These are phyloP conservation scores for Cerrena zonata DNA, from an alignment of 1,284 basidiomycete genomes.

Conservation along the genomic window DNA sequence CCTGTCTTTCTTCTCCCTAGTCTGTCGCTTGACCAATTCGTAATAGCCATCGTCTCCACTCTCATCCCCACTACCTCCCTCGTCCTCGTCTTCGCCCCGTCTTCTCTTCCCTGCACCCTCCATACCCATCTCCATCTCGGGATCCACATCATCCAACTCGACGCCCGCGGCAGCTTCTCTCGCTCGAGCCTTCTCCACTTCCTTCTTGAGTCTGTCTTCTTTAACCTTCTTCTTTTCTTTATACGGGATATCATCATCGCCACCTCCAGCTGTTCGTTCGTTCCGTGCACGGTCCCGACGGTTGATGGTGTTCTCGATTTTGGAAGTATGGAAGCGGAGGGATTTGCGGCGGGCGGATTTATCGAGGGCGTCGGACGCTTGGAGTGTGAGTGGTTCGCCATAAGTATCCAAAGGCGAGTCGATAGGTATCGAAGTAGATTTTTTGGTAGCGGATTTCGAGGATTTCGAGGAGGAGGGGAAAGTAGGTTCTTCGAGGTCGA, in stretches of 20 bases:
- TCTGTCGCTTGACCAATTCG: constrained; percentile 74
- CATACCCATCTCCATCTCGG: constrained; percentile 25
- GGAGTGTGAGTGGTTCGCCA: constrained; percentile 71
- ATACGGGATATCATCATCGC: constrained; percentile 88
- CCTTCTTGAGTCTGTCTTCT: constrained; percentile 47
- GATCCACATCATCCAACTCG: constrained; percentile 60
- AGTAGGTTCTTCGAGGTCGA: constrained; percentile 72
- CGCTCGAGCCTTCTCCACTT: constrained; percentile 34
- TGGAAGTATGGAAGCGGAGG: constrained; percentile 82
- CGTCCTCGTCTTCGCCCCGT: constrained; percentile 42
- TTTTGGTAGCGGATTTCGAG: constrained; percentile 1
- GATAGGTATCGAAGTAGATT: too few relatives aligned
- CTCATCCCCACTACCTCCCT: constrained; percentile 27
- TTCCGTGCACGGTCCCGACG: constrained; percentile 63
- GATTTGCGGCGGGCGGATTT: constrained; percentile 75
- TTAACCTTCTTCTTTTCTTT: constrained; percentile 59
- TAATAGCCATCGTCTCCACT: constrained; percentile 68
- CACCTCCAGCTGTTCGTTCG: constrained; percentile 51
- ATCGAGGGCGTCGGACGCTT: constrained; percentile 70
- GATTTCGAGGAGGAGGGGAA: constrained; percentile 36
- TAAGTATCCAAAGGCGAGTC: constrained; percentile 49
- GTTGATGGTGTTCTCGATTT: constrained; percentile 70
- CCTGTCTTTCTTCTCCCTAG: constrained; percentile 66
- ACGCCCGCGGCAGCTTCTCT: constrained; percentile 31
- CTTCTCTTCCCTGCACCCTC: constrained; percentile 34